Base-by-base conservation (phyloP, 1,284 basidiomycete genomes). In the Cryptococcus sp. region DNA sequence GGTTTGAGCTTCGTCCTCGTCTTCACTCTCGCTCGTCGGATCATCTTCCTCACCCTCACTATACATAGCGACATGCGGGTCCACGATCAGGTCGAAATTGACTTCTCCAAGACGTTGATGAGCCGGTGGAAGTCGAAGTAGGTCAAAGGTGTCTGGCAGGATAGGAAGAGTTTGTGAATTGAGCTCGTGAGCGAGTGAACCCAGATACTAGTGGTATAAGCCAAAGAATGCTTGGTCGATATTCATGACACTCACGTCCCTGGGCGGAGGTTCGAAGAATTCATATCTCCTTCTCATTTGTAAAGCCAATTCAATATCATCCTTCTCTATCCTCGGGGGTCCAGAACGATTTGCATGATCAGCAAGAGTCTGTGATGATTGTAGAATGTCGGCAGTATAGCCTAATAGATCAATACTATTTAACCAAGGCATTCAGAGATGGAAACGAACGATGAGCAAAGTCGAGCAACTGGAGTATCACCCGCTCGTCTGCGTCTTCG, bases 261-360 rank as follows among this genome's bases (percentile, higher is more conserved):
- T 92, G 0, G 94, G 92, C 23, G 96, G 87, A 11, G 91, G 83
- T 33, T 91, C 90, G 34, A 89, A 91, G 73, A 95, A 90, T 73
- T 93, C 90, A 85, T 93, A 93, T 49, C 94, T 92, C 13, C 95
- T 90, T 53, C 93, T 83, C 32, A 90, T 88, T 74, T 96, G 92
- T 23, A 98, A 89, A 1, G 94, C 92, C 46, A 98, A 80, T 30
- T 88, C 84, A 42, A 96, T 81, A 76, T 98, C 96, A 57, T 97
- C 91, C 78, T 90, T 85, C 60, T 94, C 89, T 47, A 94, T 82
- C 74, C 86, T 89, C 55, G 85, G 85, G 1, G 84, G 75, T n/a
- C 63, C 60, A 3, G 62, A 44, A 11, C 87, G 80, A 14, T 86
- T 87, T 4, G 91, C 94, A 72, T 98, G 95, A 66, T 98, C 95